Base-by-base conservation (phyloP, 1,284 basidiomycete genomes). In the Malassezia caprae region DNA sequence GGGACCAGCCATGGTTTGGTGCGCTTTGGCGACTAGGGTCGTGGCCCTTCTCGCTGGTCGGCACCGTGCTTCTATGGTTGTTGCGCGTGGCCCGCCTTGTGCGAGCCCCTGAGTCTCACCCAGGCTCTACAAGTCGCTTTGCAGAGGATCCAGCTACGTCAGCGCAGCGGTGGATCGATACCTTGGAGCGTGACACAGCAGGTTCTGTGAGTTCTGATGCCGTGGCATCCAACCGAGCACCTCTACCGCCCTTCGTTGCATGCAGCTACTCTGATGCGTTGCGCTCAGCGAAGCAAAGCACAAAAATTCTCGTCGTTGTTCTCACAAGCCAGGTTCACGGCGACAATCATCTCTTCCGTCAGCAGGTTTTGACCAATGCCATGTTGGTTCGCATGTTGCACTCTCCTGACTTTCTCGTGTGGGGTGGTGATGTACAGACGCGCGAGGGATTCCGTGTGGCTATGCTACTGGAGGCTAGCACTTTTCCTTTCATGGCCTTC, bases 241-340 rank as follows among this genome's bases (percentile, higher is more conserved):
- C 30, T n/a, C 52, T 68, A 4, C 68, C 66, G 3, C 61, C 64
- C 0, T 90, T 94, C 77, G 83, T 80, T 48, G 73, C 85, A 4
- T 85, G 85, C 0, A 80, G 82, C n/a, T 96, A 96, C 71, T 87
- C 91, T 60, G 81, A 85, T 7, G 85, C 85, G 39, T 76, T 93
- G 57, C 80, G 81, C 44, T 71, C 75, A 15, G 85, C 87, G 56
- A 82, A 88, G 69, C 80, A 79, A 48, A 84, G 91, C 43, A 77
- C 81, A 23, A 82, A 82, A 73, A 80, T 94, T 43, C 84, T 85
- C 0, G 86, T 87, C 64, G 81, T 91, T 1, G 76, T 96, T 1
- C 78, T 96, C n/a, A 84, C 90, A 45, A 89, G 87, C 66, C 83
- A 83, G 32, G 90, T 94, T 67, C 90, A 96, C 65, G 88, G 93